These are phyloP conservation scores for Penicillium corylophilum DNA, from an alignment of 2,329 filamentous ascomycete species.

Conservation along the genomic window DNA sequence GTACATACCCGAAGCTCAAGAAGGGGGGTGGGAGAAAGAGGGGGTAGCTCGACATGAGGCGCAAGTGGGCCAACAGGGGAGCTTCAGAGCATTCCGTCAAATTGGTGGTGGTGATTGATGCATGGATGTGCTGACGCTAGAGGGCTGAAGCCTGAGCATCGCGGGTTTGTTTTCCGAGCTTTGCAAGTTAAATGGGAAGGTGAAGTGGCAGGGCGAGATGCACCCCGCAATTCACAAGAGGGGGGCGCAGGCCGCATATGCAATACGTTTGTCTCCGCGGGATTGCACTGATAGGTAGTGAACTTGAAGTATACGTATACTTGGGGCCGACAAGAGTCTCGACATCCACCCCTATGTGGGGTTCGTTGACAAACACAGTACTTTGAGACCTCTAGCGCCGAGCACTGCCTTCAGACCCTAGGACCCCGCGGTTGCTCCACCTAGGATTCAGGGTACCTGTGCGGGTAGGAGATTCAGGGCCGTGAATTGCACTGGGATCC, in stretches of 20 bases:
- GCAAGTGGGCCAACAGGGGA: not conserved
- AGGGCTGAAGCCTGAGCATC: not conserved
- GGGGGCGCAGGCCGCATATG: slow-evolving; percentile 2
- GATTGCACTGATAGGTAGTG: not conserved
- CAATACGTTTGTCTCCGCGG: slow-evolving; percentile 2
- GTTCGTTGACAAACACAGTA: not conserved
- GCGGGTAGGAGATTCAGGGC: slow-evolving; percentile 16
- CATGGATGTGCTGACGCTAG: slow-evolving; percentile 1
- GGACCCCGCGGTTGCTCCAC: not conserved
- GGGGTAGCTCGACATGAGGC: not conserved
- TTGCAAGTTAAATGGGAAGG: not conserved
- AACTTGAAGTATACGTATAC: not conserved
- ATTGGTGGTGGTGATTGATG: not conserved
- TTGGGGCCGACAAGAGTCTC: slow-evolving; percentile 2
- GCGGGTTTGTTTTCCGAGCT: slow-evolving; percentile 5
- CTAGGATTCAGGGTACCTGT: slow-evolving; percentile 2
- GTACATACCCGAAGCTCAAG: not conserved
- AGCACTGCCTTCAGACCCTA: not conserved
- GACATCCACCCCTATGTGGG: slow-evolving; percentile 3
- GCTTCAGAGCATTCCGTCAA: slow-evolving; percentile 9
- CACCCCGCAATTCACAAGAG: slow-evolving; percentile 21
- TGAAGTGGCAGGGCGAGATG: slow-evolving; percentile 16
- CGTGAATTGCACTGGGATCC: not conserved
- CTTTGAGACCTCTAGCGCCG: not conserved
- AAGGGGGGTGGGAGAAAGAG: not conserved